A percentile compares a stretch with the other conserved stretches of the same genome.
phyloP scores from a whole-genome alignment of 139 green algal species.

The Picochlorum sp. region DNA sequence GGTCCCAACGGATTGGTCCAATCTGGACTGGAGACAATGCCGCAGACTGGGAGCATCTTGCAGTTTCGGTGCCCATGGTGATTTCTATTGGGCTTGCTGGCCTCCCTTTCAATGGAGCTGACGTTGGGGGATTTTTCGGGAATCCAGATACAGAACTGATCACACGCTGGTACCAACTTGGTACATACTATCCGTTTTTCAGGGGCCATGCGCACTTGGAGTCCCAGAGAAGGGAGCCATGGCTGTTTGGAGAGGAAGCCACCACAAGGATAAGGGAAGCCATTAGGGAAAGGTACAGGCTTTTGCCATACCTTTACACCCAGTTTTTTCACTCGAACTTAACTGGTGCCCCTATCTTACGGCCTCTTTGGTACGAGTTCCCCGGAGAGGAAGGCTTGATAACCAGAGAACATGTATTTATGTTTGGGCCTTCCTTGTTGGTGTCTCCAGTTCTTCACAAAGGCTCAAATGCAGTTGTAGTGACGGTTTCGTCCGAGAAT shows the following conservation, averaged over 20 bases:
- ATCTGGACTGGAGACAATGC: constrained; percentile 99
- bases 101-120: constrained; percentile 82
- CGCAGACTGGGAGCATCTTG: constrained; percentile 63
- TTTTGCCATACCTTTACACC: constrained; percentile 98
- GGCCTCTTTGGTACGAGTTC: constrained; percentile 93
- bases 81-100: constrained; percentile 76
- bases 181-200: constrained; percentile 96
- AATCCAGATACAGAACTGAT: constrained; percentile 92
- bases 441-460: constrained; percentile 57
- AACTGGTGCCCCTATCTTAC: constrained; percentile 70
- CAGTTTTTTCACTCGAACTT: constrained; percentile 78
- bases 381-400: constrained; percentile 42
- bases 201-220: constrained; percentile 92
- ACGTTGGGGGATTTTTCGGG: constrained; percentile 98
- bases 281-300: constrained; percentile 73
- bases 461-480: constrained; percentile 18
- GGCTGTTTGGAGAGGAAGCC: constrained; percentile 84
- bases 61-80: constrained; percentile 87
- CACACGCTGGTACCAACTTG: constrained; percentile 90
- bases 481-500: constrained; percentile 13
- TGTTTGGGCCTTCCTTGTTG: constrained; percentile 61
- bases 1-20: constrained; percentile 72
- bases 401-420: constrained; percentile 64
- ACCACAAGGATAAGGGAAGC: constrained; percentile 72
- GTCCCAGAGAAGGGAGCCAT: constrained; percentile 90